Evolutionary conservation across 352 stramenopile genomes (phyloP).

Genomic region (Pythium grandisporangium): DNA sequence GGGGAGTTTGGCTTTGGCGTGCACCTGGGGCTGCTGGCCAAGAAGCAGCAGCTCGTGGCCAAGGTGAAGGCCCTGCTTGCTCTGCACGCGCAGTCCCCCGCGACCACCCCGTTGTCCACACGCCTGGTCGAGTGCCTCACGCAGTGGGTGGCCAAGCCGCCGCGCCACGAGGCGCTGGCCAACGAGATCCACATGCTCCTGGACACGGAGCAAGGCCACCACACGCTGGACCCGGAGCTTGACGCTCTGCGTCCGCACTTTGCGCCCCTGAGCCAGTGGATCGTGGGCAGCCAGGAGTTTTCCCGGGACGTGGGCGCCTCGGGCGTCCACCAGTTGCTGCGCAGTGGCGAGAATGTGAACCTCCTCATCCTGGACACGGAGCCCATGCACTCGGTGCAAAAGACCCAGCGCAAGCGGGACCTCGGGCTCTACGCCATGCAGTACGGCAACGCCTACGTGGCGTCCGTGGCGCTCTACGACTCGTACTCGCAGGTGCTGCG

Average conservation of each 20-base stretch:
- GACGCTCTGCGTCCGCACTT: conserved; percentile 51
- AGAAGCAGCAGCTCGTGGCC: conserved; percentile 60
- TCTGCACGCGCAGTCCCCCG: conserved; percentile 21
- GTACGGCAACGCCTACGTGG: conserved; percentile 91
- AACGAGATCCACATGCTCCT: conserved; percentile 61
- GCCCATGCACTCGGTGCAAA: conserved; percentile 48
- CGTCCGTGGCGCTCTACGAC: conserved; percentile 86
- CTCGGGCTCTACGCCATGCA: conserved; percentile 90
- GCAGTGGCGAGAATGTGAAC: conserved; percentile 70
- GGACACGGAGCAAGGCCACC: conserved; percentile 41
- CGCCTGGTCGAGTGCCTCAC: conserved; percentile 37
- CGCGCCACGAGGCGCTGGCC: conserved; percentile 44
- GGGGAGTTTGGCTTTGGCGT: conserved; percentile 71
- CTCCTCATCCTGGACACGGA: conserved; percentile 70
- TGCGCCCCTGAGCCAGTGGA: conserved; percentile 67
- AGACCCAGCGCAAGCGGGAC: conserved; percentile 84
- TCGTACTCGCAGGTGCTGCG: conserved; percentile 82
- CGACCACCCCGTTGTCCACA: conserved; percentile 20
- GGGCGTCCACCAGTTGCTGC: conserved; percentile 63
- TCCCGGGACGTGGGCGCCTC: conserved; percentile 59
- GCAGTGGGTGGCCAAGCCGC: conserved; percentile 38
- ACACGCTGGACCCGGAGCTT: conserved; percentile 33
- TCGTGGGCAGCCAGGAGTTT: conserved; percentile 70
- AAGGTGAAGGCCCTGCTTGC: conserved; percentile 39
- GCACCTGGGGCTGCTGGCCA: conserved; percentile 54